Percentiles rank a stretch among this genome's conserved stretches.
Evolutionary conservation across 2,329 filamentous ascomycete species (phyloP).

Genomic region (Xylaria sp.): DNA sequence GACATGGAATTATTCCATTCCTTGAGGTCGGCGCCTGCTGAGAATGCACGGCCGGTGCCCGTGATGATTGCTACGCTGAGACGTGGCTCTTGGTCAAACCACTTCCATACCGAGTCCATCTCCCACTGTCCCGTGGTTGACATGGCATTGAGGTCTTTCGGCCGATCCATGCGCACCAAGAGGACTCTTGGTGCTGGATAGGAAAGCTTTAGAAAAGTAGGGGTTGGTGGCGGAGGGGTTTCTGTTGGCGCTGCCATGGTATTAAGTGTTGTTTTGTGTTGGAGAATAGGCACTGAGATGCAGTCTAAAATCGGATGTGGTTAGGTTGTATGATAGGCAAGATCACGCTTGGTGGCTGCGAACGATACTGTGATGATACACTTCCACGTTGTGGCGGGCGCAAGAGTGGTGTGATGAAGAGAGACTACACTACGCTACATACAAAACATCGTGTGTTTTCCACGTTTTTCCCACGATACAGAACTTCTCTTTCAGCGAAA

Average conservation of each 20-base stretch:
- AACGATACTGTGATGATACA: slow-evolving; percentile 5
- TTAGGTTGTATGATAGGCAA: slow-evolving; percentile 1
- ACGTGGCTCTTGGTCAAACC: slow-evolving; percentile 43
- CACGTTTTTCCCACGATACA: slow-evolving; percentile 30
- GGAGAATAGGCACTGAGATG: background rate
- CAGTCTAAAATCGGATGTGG: slow-evolving; percentile 6
- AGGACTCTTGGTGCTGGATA: slow-evolving; percentile 55
- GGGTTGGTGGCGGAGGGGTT: slow-evolving; percentile 49
- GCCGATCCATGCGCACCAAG: slow-evolving; percentile 54
- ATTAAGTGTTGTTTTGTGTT: background rate
- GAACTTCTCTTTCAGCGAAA: slow-evolving; percentile 10
- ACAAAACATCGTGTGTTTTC: slow-evolving; percentile 15
- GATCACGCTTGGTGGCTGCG: background rate
- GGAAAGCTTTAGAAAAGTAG: slow-evolving; percentile 50
- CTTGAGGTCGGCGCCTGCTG: slow-evolving; percentile 43
- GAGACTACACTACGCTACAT: slow-evolving; percentile 11
- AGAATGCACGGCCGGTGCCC: slow-evolving; percentile 44
- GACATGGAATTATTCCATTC: slow-evolving; percentile 46
- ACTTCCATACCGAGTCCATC: slow-evolving; percentile 53
- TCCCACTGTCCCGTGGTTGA: slow-evolving; percentile 54
- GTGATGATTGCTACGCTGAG: slow-evolving; percentile 46
- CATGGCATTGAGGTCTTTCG: slow-evolving; percentile 52
- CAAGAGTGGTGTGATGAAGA: slow-evolving; percentile 13
- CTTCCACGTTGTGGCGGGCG: slow-evolving; percentile 25
- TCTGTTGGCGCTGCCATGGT: slow-evolving; percentile 44